A percentile compares a stretch with the other conserved stretches of the same genome.
Conservation (phyloP, 208 protist species). For the Naegleria fowleri region DNA sequence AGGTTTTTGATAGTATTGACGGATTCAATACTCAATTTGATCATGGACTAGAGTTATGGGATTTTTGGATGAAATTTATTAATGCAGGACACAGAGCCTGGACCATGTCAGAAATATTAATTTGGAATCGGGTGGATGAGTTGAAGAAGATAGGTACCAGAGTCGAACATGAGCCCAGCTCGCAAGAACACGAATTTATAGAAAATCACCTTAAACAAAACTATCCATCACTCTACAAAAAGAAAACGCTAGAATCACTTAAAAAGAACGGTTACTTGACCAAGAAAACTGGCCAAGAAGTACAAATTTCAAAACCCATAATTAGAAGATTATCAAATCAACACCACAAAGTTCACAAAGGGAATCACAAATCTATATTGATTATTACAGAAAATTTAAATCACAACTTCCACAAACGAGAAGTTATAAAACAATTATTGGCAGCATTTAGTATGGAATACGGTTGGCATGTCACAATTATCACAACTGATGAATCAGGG, state of each 20-base stretch:
- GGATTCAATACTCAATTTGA: not conserved
- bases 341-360: not conserved
- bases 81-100: not conserved
- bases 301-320: not conserved
- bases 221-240: not conserved
- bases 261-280: not conserved
- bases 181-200: not conserved
- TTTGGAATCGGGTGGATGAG: not conserved
- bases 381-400: not conserved
- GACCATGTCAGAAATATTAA: not conserved
- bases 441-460: not conserved
- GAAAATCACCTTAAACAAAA: not conserved
- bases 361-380: not conserved
- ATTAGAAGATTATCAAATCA: not conserved
- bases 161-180: not conserved
- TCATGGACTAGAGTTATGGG: not conserved
- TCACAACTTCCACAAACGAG: not conserved
- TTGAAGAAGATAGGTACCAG: not conserved
- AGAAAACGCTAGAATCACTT: not conserved
- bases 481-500: not conserved
- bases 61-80: conserved; percentile 13
- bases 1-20: not conserved
- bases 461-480: not conserved
- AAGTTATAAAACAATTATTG: not conserved
- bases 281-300: not conserved